Conservation (phyloP, 495 filamentous ascomycete species). For the Penicillium lividum region DNA sequence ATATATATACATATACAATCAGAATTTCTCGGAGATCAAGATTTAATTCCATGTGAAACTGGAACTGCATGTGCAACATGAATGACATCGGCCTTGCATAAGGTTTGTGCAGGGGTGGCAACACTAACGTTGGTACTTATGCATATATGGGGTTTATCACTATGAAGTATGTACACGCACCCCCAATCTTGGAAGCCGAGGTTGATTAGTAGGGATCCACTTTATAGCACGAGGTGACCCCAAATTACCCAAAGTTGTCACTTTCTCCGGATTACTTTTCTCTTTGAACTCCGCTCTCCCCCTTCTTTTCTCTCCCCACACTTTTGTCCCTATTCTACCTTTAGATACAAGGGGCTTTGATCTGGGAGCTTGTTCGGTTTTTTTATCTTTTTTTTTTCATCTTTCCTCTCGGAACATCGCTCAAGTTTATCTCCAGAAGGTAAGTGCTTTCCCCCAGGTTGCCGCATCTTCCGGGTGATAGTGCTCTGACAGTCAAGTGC, state of each 20-base stretch:
- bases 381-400: slow-evolving; percentile 7
- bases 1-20: not conserved
- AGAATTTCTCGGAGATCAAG: not conserved
- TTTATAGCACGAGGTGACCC: slow-evolving; percentile 15
- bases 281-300: slow-evolving; percentile 5
- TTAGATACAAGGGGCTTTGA: not conserved
- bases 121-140: not conserved
- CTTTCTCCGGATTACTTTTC: slow-evolving; percentile 21
- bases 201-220: slow-evolving; percentile 16
- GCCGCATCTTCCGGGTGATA: not conserved
- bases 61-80: slow-evolving; percentile 18
- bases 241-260: slow-evolving; percentile 22
- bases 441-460: slow-evolving; percentile 9
- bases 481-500: not conserved
- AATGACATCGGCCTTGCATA: slow-evolving; percentile 18
- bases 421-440: not conserved
- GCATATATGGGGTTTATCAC: not conserved
- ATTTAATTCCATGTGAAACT: slow-evolving; percentile 23
- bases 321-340: slow-evolving; percentile 3
- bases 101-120: not conserved
- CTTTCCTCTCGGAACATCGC: not conserved
- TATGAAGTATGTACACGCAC: not conserved
- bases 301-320: slow-evolving; percentile 14
- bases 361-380: slow-evolving; percentile 6
- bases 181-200: slow-evolving; percentile 23